A percentile compares a stretch with the other conserved stretches of the same genome.
Evolutionary conservation across 2,329 filamentous ascomycete genomes (phyloP).

Genomic region (Trichothecium sympodiale): DNA sequence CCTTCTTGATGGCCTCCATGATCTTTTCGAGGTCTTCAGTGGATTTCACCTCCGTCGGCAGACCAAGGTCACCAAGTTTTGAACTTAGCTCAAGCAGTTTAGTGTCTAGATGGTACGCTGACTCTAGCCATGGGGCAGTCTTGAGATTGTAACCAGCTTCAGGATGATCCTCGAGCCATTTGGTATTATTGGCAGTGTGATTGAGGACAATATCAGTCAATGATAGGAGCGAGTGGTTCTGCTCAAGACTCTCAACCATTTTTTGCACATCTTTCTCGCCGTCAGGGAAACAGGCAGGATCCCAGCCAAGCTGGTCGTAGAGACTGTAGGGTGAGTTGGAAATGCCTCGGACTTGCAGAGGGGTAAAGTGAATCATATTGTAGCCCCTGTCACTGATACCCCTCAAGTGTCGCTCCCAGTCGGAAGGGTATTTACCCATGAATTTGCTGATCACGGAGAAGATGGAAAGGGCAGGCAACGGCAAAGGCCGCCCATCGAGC

Average conservation of each 20-base stretch:
- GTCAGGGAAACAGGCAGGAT: constrained; percentile 67
- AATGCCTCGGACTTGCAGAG: constrained; percentile 73
- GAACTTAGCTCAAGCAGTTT: constrained; percentile 65
- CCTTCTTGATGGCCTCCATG: constrained; percentile 73
- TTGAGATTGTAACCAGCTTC: constrained; percentile 91
- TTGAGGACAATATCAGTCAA: constrained; percentile 97
- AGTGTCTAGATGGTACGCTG: constrained; percentile 51
- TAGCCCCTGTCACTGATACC: constrained; percentile 88
- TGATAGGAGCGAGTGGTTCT: constrained; percentile 72
- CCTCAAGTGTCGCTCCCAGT: constrained; percentile 81
- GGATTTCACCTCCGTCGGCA: constrained; percentile 63
- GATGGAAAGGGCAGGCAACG: constrained; percentile 76
- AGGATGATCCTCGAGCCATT: constrained; percentile 88
- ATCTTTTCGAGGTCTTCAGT: constrained; percentile 65
- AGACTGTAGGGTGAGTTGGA: constrained; percentile 98
- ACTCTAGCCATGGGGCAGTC: constrained; percentile 70
- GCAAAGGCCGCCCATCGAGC: constrained; percentile 63
- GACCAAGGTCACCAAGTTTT: constrained; percentile 56
- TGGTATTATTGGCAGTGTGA: constrained; percentile 90
- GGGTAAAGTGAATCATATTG: constrained; percentile 99
- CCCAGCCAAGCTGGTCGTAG: constrained; percentile 84
- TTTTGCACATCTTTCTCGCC: constrained; percentile 73
- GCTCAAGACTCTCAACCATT: constrained; percentile 72
- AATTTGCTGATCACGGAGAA: constrained; percentile 97
- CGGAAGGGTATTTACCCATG: constrained; percentile 82